Conservation (phyloP, 331 rosid species). For the Quercus phellos region DNA sequence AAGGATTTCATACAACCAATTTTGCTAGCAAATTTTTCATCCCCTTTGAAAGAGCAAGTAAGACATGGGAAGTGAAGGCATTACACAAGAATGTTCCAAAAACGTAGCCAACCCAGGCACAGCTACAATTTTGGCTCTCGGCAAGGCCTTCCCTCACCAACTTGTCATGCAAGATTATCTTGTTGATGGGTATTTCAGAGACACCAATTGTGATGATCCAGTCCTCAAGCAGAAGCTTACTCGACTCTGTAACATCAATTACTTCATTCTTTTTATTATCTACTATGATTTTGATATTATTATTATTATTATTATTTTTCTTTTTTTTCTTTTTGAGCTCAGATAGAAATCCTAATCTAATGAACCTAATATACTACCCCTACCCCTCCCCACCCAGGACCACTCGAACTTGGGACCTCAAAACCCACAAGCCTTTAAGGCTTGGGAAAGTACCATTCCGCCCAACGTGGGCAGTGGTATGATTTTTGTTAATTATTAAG, state of each 20-base stretch:
- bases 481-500: not conserved
- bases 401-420: no score
- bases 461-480: no score
- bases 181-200: slow-evolving; percentile 83
- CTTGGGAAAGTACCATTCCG: no score
- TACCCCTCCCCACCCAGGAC: no score
- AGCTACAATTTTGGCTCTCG: slow-evolving; percentile 81
- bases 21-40: not conserved
- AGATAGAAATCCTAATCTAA: no score
- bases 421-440: no score
- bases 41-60: not conserved
- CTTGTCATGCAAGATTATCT: slow-evolving; percentile 87
- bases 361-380: no score
- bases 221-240: slow-evolving; percentile 75
- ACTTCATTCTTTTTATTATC: not conserved
- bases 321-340: no score
- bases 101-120: slow-evolving; percentile 47
- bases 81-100: slow-evolving; percentile 20
- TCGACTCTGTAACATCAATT: slow-evolving; percentile 59
- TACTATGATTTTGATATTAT: not conserved
- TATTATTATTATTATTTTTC: no score
- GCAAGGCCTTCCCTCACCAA: slow-evolving; percentile 95
- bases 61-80: slow-evolving; percentile 51
- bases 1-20: slow-evolving; percentile 2
- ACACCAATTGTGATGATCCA: slow-evolving; percentile 78